Percentiles rank a stretch among this genome's conserved stretches.
These are phyloP conservation scores for Helichrysum umbraculigerum DNA, from an alignment of 129 eudicot species.

Conservation along the genomic window DNA sequence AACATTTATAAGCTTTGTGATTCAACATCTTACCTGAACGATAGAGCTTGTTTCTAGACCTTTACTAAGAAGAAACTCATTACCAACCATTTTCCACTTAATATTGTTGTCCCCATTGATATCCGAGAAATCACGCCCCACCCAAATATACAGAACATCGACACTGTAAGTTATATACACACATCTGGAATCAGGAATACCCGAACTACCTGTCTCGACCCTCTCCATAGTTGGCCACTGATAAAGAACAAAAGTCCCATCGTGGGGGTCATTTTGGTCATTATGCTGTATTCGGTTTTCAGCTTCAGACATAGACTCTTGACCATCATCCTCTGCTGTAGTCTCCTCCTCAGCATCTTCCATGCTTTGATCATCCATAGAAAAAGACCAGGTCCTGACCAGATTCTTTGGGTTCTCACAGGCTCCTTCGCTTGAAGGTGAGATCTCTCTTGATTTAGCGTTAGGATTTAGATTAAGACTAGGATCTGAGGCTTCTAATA, in stretches of 20 bases:
- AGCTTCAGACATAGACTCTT: constrained; percentile 22
- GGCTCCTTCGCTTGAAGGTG: constrained; percentile 13
- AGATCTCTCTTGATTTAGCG: constrained; percentile 10
- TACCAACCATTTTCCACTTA: constrained; percentile 33
- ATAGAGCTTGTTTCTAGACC: constrained; percentile 28
- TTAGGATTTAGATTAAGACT: constrained; percentile 22
- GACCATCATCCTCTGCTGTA: background rate
- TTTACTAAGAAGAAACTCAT: constrained; percentile 31
- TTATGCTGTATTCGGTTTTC: constrained; percentile 9
- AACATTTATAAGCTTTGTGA: background rate
- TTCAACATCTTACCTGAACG: constrained; percentile 35
- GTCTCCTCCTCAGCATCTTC: constrained; percentile 32
- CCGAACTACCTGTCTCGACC: constrained; percentile 31
- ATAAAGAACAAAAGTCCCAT: constrained; percentile 24
- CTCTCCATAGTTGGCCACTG: constrained; percentile 37
- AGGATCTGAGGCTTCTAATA: constrained; percentile 42
- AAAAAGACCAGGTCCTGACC: constrained; percentile 39
- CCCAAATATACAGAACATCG: constrained; percentile 33
- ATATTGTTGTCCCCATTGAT: background rate
- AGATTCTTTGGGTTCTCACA: constrained; percentile 17
- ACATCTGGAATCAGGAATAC: constrained; percentile 30
- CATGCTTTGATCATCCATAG: constrained; percentile 39
- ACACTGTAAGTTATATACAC: constrained; percentile 29
- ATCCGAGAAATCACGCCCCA: constrained; percentile 25
- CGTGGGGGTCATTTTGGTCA: constrained; percentile 12